Base-by-base conservation (phyloP, 2,329 filamentous ascomycete genomes). In the Trichoderma atrobrunneum region DNA sequence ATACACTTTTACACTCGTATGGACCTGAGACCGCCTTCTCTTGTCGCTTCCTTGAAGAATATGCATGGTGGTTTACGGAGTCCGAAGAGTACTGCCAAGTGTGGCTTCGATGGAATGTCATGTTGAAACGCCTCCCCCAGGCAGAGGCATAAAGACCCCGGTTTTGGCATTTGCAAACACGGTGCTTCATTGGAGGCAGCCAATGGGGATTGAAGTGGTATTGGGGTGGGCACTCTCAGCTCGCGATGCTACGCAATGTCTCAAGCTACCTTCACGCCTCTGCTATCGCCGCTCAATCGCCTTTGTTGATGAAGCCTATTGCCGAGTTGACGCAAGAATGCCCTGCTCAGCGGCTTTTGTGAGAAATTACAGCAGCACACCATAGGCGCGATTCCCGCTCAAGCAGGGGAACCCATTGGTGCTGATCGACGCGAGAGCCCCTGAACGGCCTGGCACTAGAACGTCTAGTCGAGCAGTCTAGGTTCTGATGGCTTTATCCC, bases 371-470 rank as follows among this genome's bases (percentile, higher is more conserved):
- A 26, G 21, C 12, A 62, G 30, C 57, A 60, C 30, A 61, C 51
- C 66, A 54, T 62, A 61, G 59, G 67, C 51, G 64, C 64, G 67
- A 62, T 70, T 36, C 67, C 30, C 67, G 67, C 67, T 39, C 60
- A 43, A 57, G 39, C 30, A 51, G 11, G 57, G 21, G 36, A 57
- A 3, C 67, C 26, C 36, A 43, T 21, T 54, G 21, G 39, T 14
- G 10, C 48, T 70, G 67, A 70, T 70, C 67, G 67, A 62, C 67
- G 18, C 26, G 43, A 51, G 56, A 62, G 57, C 67, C 67, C 67
- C 67, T 70, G 67, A 62, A 43, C 30, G 24, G 54, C 65, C 32
- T 67, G 54, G 18, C 54, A 43, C 65, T 60, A 60, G 57, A 21
- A 60, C 51, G 24, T 59, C 51, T 59, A 67, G 61, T 48, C 61